Conservation (phyloP, 73 alveolate species). For the Paramecium octaurelia region DNA sequence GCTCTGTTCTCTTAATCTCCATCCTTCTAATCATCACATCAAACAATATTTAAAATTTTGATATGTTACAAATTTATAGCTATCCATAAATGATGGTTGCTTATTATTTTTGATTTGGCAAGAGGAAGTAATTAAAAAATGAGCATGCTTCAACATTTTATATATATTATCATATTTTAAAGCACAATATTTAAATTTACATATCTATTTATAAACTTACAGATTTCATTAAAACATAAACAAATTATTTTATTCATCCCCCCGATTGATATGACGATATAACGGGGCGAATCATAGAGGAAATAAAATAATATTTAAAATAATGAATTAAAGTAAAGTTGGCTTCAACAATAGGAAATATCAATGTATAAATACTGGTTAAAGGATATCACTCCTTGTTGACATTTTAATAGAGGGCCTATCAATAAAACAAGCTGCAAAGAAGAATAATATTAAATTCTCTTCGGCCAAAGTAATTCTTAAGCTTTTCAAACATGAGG, state of each 20-base stretch:
- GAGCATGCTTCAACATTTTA: background rate
- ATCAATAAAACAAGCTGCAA: slow-evolving; percentile 41
- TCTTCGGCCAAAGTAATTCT: slow-evolving; percentile 53
- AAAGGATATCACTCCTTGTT: background rate
- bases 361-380: background rate
- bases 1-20: background rate
- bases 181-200: background rate
- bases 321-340: background rate
- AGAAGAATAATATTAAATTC: slow-evolving; percentile 37
- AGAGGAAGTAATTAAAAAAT: background rate
- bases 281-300: background rate
- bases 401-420: background rate
- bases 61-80: background rate
- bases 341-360: background rate
- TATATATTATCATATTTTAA: background rate
- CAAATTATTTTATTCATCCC: background rate
- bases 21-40: no score
- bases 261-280: background rate
- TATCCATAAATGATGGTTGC: background rate
- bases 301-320: background rate
- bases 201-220: background rate
- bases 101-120: background rate
- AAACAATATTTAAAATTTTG: background rate
- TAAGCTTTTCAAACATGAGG: slow-evolving; percentile 43
- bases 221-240: background rate